Evolutionary conservation across 805 yeast species (phyloP).

Genomic region (Nakazawaea ernobii): DNA sequence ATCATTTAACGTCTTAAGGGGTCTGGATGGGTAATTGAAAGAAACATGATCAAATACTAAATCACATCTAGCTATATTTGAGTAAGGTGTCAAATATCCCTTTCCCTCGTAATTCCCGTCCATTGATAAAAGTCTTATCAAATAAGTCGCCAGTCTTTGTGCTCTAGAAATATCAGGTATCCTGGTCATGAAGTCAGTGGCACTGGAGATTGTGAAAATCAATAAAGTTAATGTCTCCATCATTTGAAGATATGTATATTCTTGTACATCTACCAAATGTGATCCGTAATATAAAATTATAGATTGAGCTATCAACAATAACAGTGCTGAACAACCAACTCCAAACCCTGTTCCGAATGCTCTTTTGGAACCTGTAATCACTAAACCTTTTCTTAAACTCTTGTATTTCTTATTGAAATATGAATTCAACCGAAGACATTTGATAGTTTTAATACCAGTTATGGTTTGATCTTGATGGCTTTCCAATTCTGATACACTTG

Average conservation of each 20-base stretch:
- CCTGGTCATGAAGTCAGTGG: conserved; percentile 52
- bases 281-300: conserved; percentile 77
- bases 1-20: conserved; percentile 30
- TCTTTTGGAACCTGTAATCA: conserved; percentile 40
- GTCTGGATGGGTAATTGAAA: conserved; percentile 42
- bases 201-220: conserved; percentile 64
- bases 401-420: conserved; percentile 39
- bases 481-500: conserved; percentile 48
- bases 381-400: conserved; percentile 24
- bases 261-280: conserved; percentile 51
- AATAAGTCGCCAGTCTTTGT: conserved; percentile 59
- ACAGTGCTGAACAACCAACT: conserved; percentile 47
- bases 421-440: conserved; percentile 44
- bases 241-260: conserved; percentile 51
- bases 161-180: conserved; percentile 83
- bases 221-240: conserved; percentile 68
- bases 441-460: conserved; percentile 57
- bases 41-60: conserved; percentile 38
- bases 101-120: conserved; percentile 13
- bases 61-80: conserved; percentile 12
- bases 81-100: no score
- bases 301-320: conserved; percentile 60
- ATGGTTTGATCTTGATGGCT: conserved; percentile 46
- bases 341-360: conserved; percentile 65
- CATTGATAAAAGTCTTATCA: conserved; percentile 35